Base-by-base conservation (phyloP, 176 grass and related monocot genomes). In the Oropetium thomaeum region DNA sequence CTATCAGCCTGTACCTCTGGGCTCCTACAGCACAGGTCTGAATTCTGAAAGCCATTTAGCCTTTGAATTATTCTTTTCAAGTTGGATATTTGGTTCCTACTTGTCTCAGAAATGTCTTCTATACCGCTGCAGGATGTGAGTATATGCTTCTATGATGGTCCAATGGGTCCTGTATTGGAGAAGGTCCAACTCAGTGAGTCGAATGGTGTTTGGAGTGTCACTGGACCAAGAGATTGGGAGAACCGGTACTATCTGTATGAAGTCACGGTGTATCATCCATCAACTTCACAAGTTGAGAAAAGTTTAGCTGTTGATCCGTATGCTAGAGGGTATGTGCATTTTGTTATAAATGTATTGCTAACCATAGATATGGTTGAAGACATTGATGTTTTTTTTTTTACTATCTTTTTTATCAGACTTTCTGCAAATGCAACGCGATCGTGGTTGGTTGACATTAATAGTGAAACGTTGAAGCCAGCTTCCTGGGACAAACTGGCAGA, bases 11-110 rank as follows among this genome's bases (percentile, higher is more conserved):
- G 75, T 67, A 91, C 85, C 86, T 97, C 76, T 93, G 94, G 94
- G 90, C 94, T 87, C 94, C 94, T 87, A 97, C 94, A 71, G 94
- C 90, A 42, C 94, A 91, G 78, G 94, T 97, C 67, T 53, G 57
- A 33, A 29, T 62, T 23, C 55, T 69, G 20, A 13, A 42, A 48
- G 2, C 9, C 32, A 45, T 29, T 19, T 53, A 77, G 2, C 7
- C 52, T 60, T 9, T 4, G 4, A 43, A 39, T 49, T 79, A 13
- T 67, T 44, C 4, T 45, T 17, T 8, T 31, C 17, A 8, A 20
- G 22, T 53, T 16, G 14, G 10, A 1, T 25, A 52, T 8, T 29
- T 11, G 79, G 4, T 71, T 31, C 32, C 27, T 5, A 7, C 44
- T 63, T 55, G n/a, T 70, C 11, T 34, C 9, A 23, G 78, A 58